Evolutionary conservation across 208 protist species (phyloP).

Genomic region (Trypanosoma rangeli): DNA sequence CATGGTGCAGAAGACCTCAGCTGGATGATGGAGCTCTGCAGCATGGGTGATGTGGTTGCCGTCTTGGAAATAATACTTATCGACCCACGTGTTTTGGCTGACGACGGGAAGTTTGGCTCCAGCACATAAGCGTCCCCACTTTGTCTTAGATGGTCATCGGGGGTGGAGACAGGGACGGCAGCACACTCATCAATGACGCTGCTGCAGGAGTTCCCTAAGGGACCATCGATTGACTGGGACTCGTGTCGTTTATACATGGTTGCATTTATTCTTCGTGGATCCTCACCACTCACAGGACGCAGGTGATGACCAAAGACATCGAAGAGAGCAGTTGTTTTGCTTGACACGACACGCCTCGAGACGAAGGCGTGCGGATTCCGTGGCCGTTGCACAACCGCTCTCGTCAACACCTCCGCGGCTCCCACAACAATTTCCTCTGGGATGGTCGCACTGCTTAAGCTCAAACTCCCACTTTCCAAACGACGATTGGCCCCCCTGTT

Average conservation of each 20-base stretch:
- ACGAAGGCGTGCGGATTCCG: conserved; percentile 6
- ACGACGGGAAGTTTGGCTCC: background rate
- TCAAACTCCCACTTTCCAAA: background rate
- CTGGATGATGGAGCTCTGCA: background rate
- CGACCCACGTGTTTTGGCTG: background rate
- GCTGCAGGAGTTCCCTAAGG: background rate
- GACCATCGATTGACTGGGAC: background rate
- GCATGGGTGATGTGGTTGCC: background rate
- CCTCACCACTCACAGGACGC: background rate
- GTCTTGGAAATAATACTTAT: background rate
- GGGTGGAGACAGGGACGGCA: background rate
- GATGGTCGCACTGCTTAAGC: background rate
- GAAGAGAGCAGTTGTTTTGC: background rate
- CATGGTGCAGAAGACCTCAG: background rate
- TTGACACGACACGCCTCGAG: conserved; percentile 9
- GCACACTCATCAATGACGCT: conserved; percentile 18
- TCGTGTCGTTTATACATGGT: background rate
- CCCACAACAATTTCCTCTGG: background rate
- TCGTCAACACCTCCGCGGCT: background rate
- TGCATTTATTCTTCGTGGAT: background rate
- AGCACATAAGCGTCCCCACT: background rate
- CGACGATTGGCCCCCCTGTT: background rate
- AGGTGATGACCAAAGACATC: background rate
- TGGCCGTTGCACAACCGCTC: background rate
- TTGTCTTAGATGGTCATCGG: background rate